These are phyloP conservation scores for Agarophyton chilense DNA, from an alignment of 23 red algal species.

Conservation along the genomic window DNA sequence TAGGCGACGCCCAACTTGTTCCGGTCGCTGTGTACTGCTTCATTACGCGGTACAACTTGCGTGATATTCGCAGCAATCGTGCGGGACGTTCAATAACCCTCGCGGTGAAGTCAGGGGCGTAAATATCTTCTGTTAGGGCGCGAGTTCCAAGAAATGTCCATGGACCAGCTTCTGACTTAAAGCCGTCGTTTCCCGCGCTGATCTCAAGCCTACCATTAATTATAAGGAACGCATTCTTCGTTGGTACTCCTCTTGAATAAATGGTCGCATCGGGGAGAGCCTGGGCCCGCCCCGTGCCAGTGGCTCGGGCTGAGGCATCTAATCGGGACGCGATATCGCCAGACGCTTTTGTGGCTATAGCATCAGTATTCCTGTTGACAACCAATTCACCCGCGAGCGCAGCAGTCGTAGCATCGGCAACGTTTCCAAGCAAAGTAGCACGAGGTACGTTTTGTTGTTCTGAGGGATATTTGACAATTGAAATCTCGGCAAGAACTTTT, in stretches of 20 bases:
- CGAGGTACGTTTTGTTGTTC: constrained; percentile 10
- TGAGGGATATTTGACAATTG: constrained; percentile 61
- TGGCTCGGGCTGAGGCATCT: constrained; percentile 1
- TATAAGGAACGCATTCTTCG: constrained; percentile 88
- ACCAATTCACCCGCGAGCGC: background rate
- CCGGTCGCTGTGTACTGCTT: constrained; percentile 28
- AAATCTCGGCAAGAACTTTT: constrained; percentile 48
- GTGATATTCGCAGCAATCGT: constrained; percentile 76
- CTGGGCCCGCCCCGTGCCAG: background rate
- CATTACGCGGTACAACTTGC: constrained; percentile 72
- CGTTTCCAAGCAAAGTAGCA: background rate
- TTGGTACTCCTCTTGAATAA: constrained; percentile 83
- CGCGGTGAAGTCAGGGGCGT: constrained; percentile 95
- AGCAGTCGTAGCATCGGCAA: background rate
- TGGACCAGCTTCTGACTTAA: constrained; percentile 81
- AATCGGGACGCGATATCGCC: constrained; percentile 9
- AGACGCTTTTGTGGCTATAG: background rate
- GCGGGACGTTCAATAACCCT: constrained; percentile 80
- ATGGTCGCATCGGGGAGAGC: constrained; percentile 47
- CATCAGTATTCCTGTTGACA: background rate
- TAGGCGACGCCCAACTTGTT: background rate
- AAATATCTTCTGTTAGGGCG: constrained; percentile 84
- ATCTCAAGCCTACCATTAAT: constrained; percentile 86
- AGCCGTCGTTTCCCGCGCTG: constrained; percentile 68
- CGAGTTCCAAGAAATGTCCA: constrained; percentile 86